These are phyloP conservation scores for Anthostomella pinea DNA, from an alignment of 2,329 filamentous ascomycete species.

Conservation along the genomic window DNA sequence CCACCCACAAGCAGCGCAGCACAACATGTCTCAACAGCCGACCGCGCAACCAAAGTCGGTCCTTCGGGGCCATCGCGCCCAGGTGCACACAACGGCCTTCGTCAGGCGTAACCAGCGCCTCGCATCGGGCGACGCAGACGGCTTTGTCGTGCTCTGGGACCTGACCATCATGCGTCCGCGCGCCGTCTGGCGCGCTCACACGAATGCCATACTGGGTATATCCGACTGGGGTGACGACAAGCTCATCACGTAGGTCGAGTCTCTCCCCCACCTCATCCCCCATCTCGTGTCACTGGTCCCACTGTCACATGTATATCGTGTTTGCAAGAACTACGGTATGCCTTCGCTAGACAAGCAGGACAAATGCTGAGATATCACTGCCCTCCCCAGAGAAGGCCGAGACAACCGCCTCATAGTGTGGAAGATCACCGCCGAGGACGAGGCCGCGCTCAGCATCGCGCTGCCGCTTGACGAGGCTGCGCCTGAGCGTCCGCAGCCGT, in stretches of 20 bases:
- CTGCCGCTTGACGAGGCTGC: conserved; percentile 66
- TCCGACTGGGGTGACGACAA: conserved; percentile 68
- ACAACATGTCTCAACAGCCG: conserved; percentile 24
- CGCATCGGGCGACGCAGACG: conserved; percentile 83
- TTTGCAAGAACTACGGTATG: no score
- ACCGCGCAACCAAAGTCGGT: conserved; percentile 56
- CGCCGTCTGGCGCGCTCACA: conserved; percentile 85
- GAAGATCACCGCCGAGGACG: conserved; percentile 63
- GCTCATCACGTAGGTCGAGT: conserved; percentile 81
- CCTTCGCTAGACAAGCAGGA: no score
- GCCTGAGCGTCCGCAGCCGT: conserved; percentile 61
- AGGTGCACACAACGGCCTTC: conserved; percentile 76
- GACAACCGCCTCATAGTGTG: conserved; percentile 86
- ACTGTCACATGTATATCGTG: no score
- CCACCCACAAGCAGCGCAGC: not conserved
- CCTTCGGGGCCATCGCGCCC: conserved; percentile 78
- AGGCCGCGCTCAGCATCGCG: conserved; percentile 61
- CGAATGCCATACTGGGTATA: conserved; percentile 71
- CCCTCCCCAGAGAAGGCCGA: conserved; percentile 69
- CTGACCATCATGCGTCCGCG: conserved; percentile 75
- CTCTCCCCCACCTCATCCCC: conserved; percentile 10
- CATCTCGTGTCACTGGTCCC: no score
- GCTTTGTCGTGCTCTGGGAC: conserved; percentile 85
- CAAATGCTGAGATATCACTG: conserved; percentile 11
- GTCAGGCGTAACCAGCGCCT: conserved; percentile 71